phyloP scores from a whole-genome alignment of 306 rosid species.

The Corylus avellana region DNA sequence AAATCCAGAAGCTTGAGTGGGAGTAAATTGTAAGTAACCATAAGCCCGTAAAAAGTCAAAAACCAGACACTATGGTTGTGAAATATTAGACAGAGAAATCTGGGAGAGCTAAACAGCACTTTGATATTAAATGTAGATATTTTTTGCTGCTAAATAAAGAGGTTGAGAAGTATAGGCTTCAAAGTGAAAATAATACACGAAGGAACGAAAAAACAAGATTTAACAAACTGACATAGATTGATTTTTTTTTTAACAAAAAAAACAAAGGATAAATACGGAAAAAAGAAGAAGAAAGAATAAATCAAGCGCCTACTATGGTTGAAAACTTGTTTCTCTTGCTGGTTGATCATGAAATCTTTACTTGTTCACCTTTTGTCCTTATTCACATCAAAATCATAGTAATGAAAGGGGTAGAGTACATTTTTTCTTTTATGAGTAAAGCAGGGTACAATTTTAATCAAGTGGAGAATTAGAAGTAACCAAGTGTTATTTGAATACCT shows the following conservation, averaged over 20 bases:
- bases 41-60: background rate
- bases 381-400: background rate
- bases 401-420: background rate
- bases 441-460: background rate
- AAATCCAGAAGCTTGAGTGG: background rate
- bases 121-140: background rate
- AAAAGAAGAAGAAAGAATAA: background rate
- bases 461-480: slow-evolving; percentile 1
- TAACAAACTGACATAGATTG: background rate
- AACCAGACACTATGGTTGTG: background rate
- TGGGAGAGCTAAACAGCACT: background rate
- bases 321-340: background rate
- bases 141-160: background rate
- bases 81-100: background rate
- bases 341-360: slow-evolving; percentile 1
- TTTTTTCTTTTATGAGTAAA: background rate
- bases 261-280: background rate
- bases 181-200: background rate
- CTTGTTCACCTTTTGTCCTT: background rate
- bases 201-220: background rate
- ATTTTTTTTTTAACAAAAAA: too few relatives aligned
- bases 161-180: background rate
- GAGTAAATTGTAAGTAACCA: background rate
- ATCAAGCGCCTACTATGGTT: background rate
- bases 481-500: background rate